Base-by-base conservation (phyloP, 208 protist species). In the Zelonia costaricensis region DNA sequence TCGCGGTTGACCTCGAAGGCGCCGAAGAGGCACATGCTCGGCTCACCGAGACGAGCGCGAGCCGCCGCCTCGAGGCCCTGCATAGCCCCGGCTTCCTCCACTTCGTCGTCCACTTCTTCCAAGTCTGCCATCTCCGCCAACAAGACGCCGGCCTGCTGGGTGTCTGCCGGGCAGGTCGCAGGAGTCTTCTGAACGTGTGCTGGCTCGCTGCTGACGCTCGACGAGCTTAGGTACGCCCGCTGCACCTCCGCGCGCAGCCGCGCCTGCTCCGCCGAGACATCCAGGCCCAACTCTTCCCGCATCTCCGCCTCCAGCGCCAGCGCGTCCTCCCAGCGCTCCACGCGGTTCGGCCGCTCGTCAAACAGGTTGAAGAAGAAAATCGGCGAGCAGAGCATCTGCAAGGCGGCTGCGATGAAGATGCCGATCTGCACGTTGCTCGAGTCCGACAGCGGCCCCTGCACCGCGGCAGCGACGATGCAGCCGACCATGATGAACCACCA, bases 351-450 rank as follows among this genome's bases (percentile, higher is more conserved):
- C 5, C 57, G 16, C 80, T 92, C 86, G 42, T 66, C 86, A 49
- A 78, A 83, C 70, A 79, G 63, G 69, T 89, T 92, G 42, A 84
- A 78, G 38, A 83, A 20, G 43, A 82, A 88, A 62, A 89, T 66
- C 13, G 78, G 10, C 6, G 43, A 43, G 4, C 74, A 75, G 22
- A 88, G 27, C 16, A 87, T 18, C 77, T 87, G 79, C 36, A 83
- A 27, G 4, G 31, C 74, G 3, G 76, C 82, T 9, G 80, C 55
- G n/a, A 90, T 49, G 45, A 73, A 85, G 18, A 83, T 60, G 46
- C 72, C 76, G 40, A 86, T 58, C 15, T 74, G 52, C 39, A 58
- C 49, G 25, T 70, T 39, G 20, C 65, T 62, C 10, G 27, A 27
- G 46, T 92, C 86, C 5, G 82, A 70, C 22, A 92, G 68, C 2